Percentiles rank a stretch among this genome's conserved stretches.
phyloP scores from a whole-genome alignment of 2,329 filamentous ascomycete species.

The Cryoendolithus antarcticus region DNA sequence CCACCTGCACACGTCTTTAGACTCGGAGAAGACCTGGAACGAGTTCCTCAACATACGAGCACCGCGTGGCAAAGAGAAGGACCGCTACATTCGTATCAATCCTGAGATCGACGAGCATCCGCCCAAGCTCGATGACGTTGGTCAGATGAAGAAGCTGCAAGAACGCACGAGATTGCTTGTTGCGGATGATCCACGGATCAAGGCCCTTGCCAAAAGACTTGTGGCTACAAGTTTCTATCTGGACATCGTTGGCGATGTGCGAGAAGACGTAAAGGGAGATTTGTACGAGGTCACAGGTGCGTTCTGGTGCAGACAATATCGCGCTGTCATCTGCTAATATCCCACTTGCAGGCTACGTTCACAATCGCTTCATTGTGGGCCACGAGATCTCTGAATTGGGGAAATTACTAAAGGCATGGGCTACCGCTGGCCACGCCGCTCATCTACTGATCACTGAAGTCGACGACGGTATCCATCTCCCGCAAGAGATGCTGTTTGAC shows the following conservation, averaged over 20 bases:
- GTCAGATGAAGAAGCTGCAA: slow-evolving; percentile 4
- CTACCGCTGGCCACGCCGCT: slow-evolving; percentile 1
- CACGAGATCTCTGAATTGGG: slow-evolving; percentile 1
- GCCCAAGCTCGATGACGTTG: slow-evolving; percentile 6
- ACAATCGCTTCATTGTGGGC: not conserved
- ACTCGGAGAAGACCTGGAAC: slow-evolving; percentile 1
- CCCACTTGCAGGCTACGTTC: slow-evolving; percentile 1
- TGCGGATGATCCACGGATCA: not conserved
- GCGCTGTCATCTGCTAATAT: too few relatives aligned
- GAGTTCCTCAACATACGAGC: not conserved
- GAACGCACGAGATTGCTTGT: slow-evolving; percentile 2
- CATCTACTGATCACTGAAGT: not conserved
- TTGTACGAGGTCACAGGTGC: slow-evolving; percentile 1
- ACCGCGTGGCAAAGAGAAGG: not conserved
- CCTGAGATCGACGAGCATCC: slow-evolving; percentile 1
- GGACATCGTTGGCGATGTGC: not conserved
- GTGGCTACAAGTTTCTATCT: slow-evolving; percentile 1
- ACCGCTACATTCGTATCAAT: slow-evolving; percentile 6
- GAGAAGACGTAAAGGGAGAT: not conserved
- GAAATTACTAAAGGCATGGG: not conserved
- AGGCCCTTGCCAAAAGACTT: slow-evolving; percentile 1
- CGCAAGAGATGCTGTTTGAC: not conserved
- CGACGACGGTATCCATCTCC: not conserved
- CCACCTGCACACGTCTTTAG: slow-evolving; percentile 2
- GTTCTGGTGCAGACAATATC: not conserved